Evolutionary conservation across 768 basidiomycete species (phyloP).

Genomic region (Auriscalpium orientale): DNA sequence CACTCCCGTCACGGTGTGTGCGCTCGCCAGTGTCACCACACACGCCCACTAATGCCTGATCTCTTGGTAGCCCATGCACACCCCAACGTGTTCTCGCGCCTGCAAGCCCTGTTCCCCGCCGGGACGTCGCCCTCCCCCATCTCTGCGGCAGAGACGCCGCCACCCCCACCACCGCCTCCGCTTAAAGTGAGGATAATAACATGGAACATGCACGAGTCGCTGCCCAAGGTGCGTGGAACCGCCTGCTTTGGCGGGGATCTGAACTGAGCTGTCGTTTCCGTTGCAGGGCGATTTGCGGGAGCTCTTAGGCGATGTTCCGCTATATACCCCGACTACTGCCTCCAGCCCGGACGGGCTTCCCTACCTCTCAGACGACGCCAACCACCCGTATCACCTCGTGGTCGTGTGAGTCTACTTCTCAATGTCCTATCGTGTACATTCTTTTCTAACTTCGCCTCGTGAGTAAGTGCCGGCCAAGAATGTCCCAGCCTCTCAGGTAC

Average conservation of each 20-base stretch:
- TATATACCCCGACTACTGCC: conserved; percentile 26
- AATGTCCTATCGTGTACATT: conserved; percentile 1
- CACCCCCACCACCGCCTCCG: conserved; percentile 24
- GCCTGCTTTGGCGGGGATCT: no score
- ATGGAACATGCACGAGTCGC: conserved; percentile 83
- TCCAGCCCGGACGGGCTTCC: conserved; percentile 18
- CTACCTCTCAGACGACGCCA: conserved; percentile 47
- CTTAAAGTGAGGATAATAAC: conserved; percentile 65
- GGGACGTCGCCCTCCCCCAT: conserved; percentile 14
- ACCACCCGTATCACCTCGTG: conserved; percentile 73
- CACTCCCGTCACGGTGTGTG: neutral
- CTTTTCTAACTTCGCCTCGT: conserved; percentile 20
- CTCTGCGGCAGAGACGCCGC: conserved; percentile 16
- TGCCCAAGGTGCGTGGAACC: conserved; percentile 50
- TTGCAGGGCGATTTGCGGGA: conserved; percentile 65
- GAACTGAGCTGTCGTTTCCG: neutral
- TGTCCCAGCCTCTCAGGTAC: conserved; percentile 73
- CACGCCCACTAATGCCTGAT: no score
- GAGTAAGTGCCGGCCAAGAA: conserved; percentile 59
- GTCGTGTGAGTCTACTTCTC: conserved; percentile 48
- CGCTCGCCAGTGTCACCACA: no score
- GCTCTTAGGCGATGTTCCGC: conserved; percentile 54
- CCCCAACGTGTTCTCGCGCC: conserved; percentile 34
- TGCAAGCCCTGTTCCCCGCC: conserved; percentile 44
- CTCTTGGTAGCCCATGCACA: neutral